A percentile compares a stretch with the other conserved stretches of the same genome.
Evolutionary conservation across 2,329 filamentous ascomycete species (phyloP).

Genomic region (Diaporthe ampelina): DNA sequence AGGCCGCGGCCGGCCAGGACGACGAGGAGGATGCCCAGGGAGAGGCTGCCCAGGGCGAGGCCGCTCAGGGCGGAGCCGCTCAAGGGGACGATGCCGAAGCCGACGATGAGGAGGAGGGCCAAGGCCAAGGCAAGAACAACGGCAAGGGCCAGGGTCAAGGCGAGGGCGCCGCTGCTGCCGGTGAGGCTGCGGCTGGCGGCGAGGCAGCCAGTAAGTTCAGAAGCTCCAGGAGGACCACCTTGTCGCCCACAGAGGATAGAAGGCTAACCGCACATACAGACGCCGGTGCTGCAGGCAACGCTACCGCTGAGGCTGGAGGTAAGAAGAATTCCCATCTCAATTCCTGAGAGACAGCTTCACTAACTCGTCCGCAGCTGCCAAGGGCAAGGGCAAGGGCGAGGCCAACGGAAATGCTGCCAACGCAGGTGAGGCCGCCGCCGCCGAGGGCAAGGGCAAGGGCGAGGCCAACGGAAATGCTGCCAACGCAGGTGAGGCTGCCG

Average conservation of each 20-base stretch:
- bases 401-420: background rate
- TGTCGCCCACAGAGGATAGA: background rate
- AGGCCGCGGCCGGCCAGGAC: slow-evolving; percentile 9
- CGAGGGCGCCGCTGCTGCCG: too few species aligned
- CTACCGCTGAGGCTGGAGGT: slow-evolving; percentile 4
- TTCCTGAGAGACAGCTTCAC: background rate
- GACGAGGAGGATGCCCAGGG: background rate
- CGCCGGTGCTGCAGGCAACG: slow-evolving; percentile 2
- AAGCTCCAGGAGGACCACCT: background rate
- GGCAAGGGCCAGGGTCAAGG: background rate
- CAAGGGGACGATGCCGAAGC: background rate
- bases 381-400: background rate
- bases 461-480: background rate
- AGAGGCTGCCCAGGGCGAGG: background rate
- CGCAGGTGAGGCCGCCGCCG: background rate
- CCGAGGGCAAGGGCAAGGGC: background rate
- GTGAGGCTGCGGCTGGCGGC: too few species aligned
- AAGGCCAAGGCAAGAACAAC: background rate
- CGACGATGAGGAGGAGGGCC: background rate
- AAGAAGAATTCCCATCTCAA: background rate
- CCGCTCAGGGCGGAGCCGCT: too few species aligned
- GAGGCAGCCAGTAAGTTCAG: slow-evolving; percentile 11
- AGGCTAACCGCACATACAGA: background rate
- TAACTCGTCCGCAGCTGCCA: background rate
- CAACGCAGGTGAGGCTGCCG: background rate